Evolutionary conservation across 2,329 filamentous ascomycete genomes (phyloP).

Genomic region (Eutypa lata): DNA sequence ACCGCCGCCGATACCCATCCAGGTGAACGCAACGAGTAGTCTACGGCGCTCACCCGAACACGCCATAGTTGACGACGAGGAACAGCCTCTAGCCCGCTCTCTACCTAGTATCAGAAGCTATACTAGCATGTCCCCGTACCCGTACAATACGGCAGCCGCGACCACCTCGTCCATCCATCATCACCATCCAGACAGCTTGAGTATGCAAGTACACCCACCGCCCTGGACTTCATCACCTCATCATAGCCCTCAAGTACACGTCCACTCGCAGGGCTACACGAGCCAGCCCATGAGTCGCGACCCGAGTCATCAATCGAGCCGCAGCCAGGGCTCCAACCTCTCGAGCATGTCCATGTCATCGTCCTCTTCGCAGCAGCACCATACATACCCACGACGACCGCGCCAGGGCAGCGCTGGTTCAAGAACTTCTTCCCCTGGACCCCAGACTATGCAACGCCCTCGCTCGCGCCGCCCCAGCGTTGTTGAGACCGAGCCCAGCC

Average conservation of each 20-base stretch:
- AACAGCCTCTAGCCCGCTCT: conserved; percentile 14
- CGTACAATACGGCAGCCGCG: conserved; percentile 6
- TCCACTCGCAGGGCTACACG: conserved; percentile 37
- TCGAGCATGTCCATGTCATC: neutral
- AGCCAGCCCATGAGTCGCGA: conserved; percentile 50
- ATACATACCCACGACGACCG: conserved; percentile 2
- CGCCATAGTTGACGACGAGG: conserved; percentile 14
- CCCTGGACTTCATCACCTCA: conserved; percentile 14
- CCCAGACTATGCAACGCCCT: conserved; percentile 23
- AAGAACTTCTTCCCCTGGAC: conserved; percentile 13
- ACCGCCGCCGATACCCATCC: conserved; percentile 27
- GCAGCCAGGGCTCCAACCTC: conserved; percentile 21
- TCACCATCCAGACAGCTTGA: conserved; percentile 15
- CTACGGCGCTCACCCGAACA: conserved; percentile 16
- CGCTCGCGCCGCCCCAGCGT: conserved; percentile 33
- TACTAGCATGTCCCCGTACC: conserved; percentile 14
- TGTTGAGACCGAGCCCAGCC: conserved; percentile 44
- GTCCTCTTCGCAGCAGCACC: conserved; percentile 5
- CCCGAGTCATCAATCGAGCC: conserved; percentile 37
- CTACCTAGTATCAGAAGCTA: conserved; percentile 17
- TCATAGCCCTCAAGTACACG: conserved; percentile 1
- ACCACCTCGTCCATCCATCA: conserved; percentile 4
- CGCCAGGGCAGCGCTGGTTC: conserved; percentile 1
- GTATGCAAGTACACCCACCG: conserved; percentile 19
- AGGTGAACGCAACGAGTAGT: conserved; percentile 25